Evolutionary conservation across 768 basidiomycete genomes (phyloP), one percentile per base, ranked within the genome.

Genomic region (Amanita exitialis): DNA sequence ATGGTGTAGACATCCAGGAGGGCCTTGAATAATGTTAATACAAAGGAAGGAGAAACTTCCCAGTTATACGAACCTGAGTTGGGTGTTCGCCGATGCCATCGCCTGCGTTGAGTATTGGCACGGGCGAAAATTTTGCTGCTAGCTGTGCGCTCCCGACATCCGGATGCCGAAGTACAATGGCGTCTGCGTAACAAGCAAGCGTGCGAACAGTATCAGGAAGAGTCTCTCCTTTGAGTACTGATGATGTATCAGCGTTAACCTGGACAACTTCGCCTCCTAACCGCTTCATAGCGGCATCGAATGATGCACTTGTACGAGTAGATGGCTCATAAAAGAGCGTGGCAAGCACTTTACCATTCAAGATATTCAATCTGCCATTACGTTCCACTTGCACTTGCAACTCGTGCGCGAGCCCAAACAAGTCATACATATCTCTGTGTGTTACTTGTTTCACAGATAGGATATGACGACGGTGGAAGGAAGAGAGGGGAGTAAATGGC

Each of bases 41-140:
- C 46, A 44, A 35, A 3, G 49, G 21, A 0, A 46, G 27, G 44
- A 52, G 48, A n/a, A 42, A 2, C 50, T 46, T 6, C 28, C n/a
- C 44, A 36, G n/a, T 36, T 21, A 32, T n/a, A 57, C 76, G 47
- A 62, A 83, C 89, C 75, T 94, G 91, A 6, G 92, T 95, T 3
- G 95, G 96, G 63, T 99, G 96, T 67, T 99, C 96, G 49, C 96
- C 96, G 45, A 89, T 79, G 16, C 96, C 96, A 61, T 99, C 96
- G 23, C 96, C 96, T 45, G 92, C 95, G 62, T 98, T 99, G 66
- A 99, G 73, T 60, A 99, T 81, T 0, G 96, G 96, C 1, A 99
- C 87, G 3, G 95, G 88, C 2, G 92, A 95, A 68, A 80, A 92
- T 65, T 96, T 96, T 20, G 96, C 95, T n/a, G 93, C 96, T 27